These are phyloP conservation scores for Scutellaria galericulata DNA, from an alignment of 257 asterid genomes.

Conservation along the genomic window DNA sequence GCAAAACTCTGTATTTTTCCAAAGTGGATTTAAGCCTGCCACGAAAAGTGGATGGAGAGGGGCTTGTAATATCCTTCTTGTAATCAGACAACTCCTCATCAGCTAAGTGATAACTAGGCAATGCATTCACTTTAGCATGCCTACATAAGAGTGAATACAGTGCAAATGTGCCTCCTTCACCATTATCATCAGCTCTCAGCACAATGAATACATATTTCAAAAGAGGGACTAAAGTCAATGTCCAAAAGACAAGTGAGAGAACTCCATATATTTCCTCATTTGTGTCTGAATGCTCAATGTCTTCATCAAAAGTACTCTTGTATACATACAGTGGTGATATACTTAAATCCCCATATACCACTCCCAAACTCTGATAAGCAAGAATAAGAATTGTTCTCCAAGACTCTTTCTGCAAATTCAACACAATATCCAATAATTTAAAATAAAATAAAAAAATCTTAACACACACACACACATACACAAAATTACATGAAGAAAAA, in stretches of 20 bases:
- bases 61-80: constrained; percentile 55
- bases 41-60: constrained; percentile 57
- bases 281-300: constrained; percentile 72
- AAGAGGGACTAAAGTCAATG: constrained; percentile 81
- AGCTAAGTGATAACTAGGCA: constrained; percentile 74
- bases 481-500: neutral
- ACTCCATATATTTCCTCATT: constrained; percentile 94
- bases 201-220: constrained; percentile 84
- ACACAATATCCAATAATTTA: neutral
- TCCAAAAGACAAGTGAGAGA: constrained; percentile 87
- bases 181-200: constrained; percentile 90
- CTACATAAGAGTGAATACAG: constrained; percentile 79
- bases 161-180: constrained; percentile 97
- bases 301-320: constrained; percentile 85
- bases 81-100: constrained; percentile 77
- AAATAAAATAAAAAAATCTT: neutral
- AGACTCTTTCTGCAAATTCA: constrained; percentile 65
- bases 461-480: neutral
- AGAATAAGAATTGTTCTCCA: constrained; percentile 75
- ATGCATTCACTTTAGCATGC: constrained; percentile 75
- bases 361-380: constrained; percentile 93
- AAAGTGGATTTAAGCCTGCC: constrained; percentile 63
- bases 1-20: constrained; percentile 70
- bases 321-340: constrained; percentile 88
- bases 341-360: constrained; percentile 93